Base-by-base conservation (phyloP, 2,329 filamentous ascomycete genomes). In the Camptophora hylomeconis region DNA sequence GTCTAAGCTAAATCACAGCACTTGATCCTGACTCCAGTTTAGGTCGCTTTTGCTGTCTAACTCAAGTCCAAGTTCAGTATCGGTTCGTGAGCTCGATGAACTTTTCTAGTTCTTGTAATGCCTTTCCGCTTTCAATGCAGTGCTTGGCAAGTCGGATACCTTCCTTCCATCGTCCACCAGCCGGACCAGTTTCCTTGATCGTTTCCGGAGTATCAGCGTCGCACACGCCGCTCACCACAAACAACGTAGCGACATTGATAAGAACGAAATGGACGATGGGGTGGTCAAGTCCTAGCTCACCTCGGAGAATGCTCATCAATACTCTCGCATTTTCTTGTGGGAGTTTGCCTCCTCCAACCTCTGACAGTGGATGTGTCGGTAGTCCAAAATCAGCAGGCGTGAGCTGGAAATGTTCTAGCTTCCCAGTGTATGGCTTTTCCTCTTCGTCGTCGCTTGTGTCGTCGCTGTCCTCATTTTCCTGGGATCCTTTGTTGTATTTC, bases 231-330 rank as follows among this genome's bases (percentile, higher is more conserved):
- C 82, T 78, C 3, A 80, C 69, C 0, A 92, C 87, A 30, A 98
- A 69, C 28, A 98, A 60, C 2, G 84, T 82, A 0, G 87, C 86
- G 2, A 87, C 80, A 49, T 98, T 98, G 57, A 95, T 80, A 28
- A 95, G 66, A 12, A 98, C 83, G 49, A 98, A 98, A 49, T 92
- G 78, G 37, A 94, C 56, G 29, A 98, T 81, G 0, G 89, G 83
- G 44, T 93, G 73, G 43, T 92, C 72, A 7, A 68, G 67, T 1
- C 73, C 60, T 25, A 92, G 54, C 53, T 92, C 69, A 38, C 80
- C 78, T 28, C 67, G 65, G 33, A 98, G 57, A 23, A 98, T 78
- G 37, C 67, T 69, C 52, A 75, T 75, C 36, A 98, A 58, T 25
- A 93, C 92, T 37, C 67, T 67, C 1, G 89, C 89, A 49, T 98